phyloP scores from a whole-genome alignment of 495 filamentous ascomycete species.

The Neurospora sp. region DNA sequence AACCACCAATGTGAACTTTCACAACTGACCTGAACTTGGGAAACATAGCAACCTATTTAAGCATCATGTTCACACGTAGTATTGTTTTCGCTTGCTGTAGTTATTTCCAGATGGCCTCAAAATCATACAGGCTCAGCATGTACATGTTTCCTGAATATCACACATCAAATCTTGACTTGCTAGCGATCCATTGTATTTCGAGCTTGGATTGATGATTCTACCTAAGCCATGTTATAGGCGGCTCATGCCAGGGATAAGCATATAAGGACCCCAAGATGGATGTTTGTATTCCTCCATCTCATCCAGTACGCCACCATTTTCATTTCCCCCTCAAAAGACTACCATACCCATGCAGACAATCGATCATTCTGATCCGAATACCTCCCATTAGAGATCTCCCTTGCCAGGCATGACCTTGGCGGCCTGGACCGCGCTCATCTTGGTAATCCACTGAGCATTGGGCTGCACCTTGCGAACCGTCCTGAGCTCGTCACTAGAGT shows the following conservation, averaged over 20 bases:
- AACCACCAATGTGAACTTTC: neutral
- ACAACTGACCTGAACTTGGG: neutral
- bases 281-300: neutral
- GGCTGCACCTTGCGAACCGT: conserved; percentile 90
- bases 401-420: conserved; percentile 66
- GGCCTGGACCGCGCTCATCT: conserved; percentile 91
- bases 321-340: neutral
- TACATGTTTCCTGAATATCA: neutral
- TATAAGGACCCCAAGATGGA: neutral
- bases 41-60: neutral
- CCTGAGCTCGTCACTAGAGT: conserved; percentile 84
- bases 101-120: neutral
- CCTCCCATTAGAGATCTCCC: conserved; percentile 26
- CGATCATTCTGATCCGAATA: neutral
- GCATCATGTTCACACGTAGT: neutral
- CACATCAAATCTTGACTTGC: neutral
- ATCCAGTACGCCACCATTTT: neutral
- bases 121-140: neutral
- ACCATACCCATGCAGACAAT: neutral
- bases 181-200: neutral
- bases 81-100: neutral
- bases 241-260: neutral
- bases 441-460: conserved; percentile 75
- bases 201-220: neutral
- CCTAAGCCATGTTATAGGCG: neutral